Conservation (phyloP, 345 rosid species). For the Sapria himalayana region DNA sequence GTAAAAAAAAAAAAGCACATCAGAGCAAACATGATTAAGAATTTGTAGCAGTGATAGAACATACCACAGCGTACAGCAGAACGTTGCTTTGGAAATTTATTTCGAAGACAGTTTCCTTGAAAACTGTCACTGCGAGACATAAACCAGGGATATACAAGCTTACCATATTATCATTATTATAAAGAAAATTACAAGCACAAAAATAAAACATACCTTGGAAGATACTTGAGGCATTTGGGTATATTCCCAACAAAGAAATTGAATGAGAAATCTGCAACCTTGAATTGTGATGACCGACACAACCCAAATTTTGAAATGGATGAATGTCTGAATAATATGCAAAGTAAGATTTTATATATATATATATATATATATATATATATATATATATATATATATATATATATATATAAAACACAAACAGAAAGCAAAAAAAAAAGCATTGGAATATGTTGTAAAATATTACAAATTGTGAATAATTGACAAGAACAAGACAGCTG, state of each 20-base stretch:
- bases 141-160: conserved; percentile 3
- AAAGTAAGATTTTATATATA: too few species aligned
- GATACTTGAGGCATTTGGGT: conserved; percentile 62
- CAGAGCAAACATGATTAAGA: too few species aligned
- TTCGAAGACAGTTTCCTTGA: conserved; percentile 73
- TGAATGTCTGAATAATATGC: conserved; percentile 39
- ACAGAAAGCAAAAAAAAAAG: too few species aligned
- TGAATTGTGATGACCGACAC: conserved; percentile 51
- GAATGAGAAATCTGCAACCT: conserved; percentile 65
- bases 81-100: conserved; percentile 49
- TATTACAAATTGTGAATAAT: too few species aligned
- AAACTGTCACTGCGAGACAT: conserved; percentile 43
- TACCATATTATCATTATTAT: neutral
- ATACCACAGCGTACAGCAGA: conserved; percentile 46
- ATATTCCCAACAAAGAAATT: conserved; percentile 71
- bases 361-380: too few species aligned
- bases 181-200: neutral
- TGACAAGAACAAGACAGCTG: too few species aligned
- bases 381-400: too few species aligned
- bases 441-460: too few species aligned
- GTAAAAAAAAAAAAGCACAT: too few species aligned
- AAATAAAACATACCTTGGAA: conserved; percentile 55
- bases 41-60: too few species aligned
- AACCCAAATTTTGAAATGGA: conserved; percentile 35
- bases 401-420: too few species aligned